A percentile compares a stretch with the other conserved stretches of the same genome.
Evolutionary conservation across 208 protist species (phyloP).

Genomic region (Borovskyia barvae): DNA sequence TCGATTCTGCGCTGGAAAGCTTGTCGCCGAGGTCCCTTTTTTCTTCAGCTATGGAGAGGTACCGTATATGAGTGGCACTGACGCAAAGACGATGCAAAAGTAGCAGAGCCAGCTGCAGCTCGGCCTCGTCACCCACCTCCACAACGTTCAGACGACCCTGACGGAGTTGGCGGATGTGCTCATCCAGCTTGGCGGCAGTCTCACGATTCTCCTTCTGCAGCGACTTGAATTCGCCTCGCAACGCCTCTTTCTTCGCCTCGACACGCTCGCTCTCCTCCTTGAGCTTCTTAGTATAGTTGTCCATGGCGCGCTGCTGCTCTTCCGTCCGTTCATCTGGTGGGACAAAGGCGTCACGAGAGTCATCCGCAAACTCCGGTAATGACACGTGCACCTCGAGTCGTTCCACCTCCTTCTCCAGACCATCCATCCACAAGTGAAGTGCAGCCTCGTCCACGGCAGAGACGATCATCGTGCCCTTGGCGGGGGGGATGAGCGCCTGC

Average conservation of each 20-base stretch:
- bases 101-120: slow-evolving; percentile 76
- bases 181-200: slow-evolving; percentile 45
- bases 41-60: slow-evolving; percentile 18
- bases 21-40: slow-evolving; percentile 21
- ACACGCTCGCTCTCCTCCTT: slow-evolving; percentile 69
- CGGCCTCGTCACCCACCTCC: slow-evolving; percentile 56
- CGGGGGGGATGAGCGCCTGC: slow-evolving; percentile 45
- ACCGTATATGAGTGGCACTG: slow-evolving; percentile 23
- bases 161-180: slow-evolving; percentile 38
- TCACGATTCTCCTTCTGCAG: slow-evolving; percentile 57
- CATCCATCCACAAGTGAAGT: slow-evolving; percentile 89
- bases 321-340: slow-evolving; percentile 82
- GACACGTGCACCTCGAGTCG: slow-evolving; percentile 56
- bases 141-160: slow-evolving; percentile 38
- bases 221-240: slow-evolving; percentile 60
- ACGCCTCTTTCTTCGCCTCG: slow-evolving; percentile 52
- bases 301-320: slow-evolving; percentile 62
- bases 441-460: slow-evolving; percentile 53
- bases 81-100: slow-evolving; percentile 50
- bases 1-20: slow-evolving; percentile 28
- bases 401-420: slow-evolving; percentile 84
- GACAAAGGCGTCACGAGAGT: slow-evolving; percentile 68
- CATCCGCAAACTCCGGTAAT: slow-evolving; percentile 72
- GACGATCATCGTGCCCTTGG: slow-evolving; percentile 21
- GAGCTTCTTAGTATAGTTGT: slow-evolving; percentile 81